Conservation (phyloP, 108 stramenopile genomes). For the Fistulifera pelliculosa region DNA sequence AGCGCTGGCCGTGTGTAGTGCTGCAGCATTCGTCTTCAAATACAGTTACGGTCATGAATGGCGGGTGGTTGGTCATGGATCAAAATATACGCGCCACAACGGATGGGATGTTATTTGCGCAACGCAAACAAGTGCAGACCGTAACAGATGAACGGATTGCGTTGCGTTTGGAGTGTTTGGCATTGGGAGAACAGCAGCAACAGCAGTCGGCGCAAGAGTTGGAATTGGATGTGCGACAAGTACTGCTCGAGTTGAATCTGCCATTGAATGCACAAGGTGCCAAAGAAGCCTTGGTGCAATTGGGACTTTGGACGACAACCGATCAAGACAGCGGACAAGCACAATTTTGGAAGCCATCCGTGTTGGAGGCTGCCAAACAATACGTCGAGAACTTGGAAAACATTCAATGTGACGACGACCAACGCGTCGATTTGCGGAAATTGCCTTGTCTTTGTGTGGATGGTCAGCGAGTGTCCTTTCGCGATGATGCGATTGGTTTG, state of each 20-base stretch:
- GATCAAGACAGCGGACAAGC: slow-evolving; percentile 7
- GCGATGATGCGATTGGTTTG: slow-evolving; percentile 82
- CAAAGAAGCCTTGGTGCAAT: slow-evolving; percentile 45
- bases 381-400: background rate
- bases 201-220: slow-evolving; percentile 20
- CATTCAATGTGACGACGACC: slow-evolving; percentile 15
- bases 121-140: slow-evolving; percentile 15
- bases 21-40: background rate
- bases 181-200: slow-evolving; percentile 50
- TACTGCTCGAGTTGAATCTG: slow-evolving; percentile 45
- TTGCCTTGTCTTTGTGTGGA: slow-evolving; percentile 77
- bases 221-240: slow-evolving; percentile 69
- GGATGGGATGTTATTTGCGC: slow-evolving; percentile 64
- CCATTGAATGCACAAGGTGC: slow-evolving; percentile 61
- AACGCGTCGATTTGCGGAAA: slow-evolving; percentile 44
- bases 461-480: slow-evolving; percentile 60
- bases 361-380: slow-evolving; percentile 24
- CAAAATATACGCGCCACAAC: slow-evolving; percentile 43
- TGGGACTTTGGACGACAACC: slow-evolving; percentile 58
- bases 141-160: slow-evolving; percentile 68
- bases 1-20: slow-evolving; percentile 54
- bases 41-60: slow-evolving; percentile 52
- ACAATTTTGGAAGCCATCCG: background rate
- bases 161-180: slow-evolving; percentile 68
- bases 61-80: slow-evolving; percentile 77